phyloP scores from a whole-genome alignment of 257 asterid genomes.

The Phtheirospermum japonicum region DNA sequence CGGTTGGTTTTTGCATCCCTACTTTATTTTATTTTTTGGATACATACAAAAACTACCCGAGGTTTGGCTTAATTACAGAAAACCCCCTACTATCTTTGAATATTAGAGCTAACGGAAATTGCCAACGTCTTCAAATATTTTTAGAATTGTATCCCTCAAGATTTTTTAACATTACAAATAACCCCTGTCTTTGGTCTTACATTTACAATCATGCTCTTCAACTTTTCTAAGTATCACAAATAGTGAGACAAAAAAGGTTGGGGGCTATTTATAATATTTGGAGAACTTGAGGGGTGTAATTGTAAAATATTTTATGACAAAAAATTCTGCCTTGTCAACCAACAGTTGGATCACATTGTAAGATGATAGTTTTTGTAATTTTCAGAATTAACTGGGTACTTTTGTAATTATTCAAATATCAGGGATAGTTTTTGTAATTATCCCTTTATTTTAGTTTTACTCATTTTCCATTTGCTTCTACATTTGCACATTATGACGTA shows the following conservation, averaged over 20 bases:
- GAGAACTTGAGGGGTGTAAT: neutral
- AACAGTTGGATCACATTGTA: neutral
- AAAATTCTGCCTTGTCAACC: neutral
- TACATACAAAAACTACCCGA: neutral
- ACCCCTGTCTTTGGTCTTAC: neutral
- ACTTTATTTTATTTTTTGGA: neutral
- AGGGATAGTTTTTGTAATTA: neutral
- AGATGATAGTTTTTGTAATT: neutral
- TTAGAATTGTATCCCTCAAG: neutral
- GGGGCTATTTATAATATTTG: neutral
- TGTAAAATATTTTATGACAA: neutral
- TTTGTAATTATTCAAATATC: neutral
- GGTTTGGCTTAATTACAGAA: neutral
- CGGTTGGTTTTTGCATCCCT: slow-evolving; percentile 35
- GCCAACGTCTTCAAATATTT: neutral
- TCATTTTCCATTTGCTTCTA: neutral
- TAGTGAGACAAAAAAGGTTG: too few species aligned
- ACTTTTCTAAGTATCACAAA: too few species aligned
- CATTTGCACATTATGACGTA: slow-evolving; percentile 16
- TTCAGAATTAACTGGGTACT: neutral
- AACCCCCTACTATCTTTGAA: neutral
- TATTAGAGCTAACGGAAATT: neutral
- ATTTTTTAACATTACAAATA: neutral
- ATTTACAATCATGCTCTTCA: neutral
- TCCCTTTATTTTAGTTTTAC: neutral